Evolutionary conservation across 257 asterid genomes (phyloP).

Genomic region (Anisodus tanguticus): DNA sequence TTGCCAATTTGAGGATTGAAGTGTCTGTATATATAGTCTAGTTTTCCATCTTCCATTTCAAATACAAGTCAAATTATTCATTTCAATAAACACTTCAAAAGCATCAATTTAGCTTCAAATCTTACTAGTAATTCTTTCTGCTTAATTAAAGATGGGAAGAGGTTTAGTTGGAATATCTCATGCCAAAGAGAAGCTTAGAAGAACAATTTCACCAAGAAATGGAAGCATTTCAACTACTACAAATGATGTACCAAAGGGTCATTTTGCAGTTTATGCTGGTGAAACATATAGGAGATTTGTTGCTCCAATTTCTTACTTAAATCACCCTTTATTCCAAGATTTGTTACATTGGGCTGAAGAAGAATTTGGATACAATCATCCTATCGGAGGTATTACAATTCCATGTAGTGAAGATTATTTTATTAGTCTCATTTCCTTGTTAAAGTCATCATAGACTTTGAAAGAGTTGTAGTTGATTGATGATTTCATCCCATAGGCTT

Average conservation of each 20-base stretch:
- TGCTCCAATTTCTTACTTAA: constrained; percentile 42
- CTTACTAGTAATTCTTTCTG: not conserved
- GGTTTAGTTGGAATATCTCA: constrained; percentile 54
- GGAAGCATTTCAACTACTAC: constrained; percentile 34
- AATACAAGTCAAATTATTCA: constrained; percentile 1
- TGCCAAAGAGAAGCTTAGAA: constrained; percentile 57
- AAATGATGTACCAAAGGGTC: constrained; percentile 34
- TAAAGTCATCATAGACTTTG: constrained; percentile 28
- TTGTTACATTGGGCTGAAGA: constrained; percentile 33
- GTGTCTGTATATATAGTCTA: constrained; percentile 20
- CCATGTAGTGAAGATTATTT: constrained; percentile 55
- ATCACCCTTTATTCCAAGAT: constrained; percentile 32
- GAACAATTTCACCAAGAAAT: constrained; percentile 47
- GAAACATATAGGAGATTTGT: constrained; percentile 35
- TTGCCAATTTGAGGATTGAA: constrained; percentile 31
- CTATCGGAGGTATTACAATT: constrained; percentile 54
- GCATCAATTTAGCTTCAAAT: not conserved
- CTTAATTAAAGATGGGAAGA: constrained; percentile 46
- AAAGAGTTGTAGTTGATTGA: not conserved
- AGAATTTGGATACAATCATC: constrained; percentile 41
- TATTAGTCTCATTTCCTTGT: constrained; percentile 38
- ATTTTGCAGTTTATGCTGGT: constrained; percentile 35
- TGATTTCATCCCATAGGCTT: not conserved
- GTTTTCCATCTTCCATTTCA: not conserved
- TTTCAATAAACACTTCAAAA: constrained; percentile 6